phyloP scores from a whole-genome alignment of 176 grass and related monocot species.

The Carex pumila region DNA sequence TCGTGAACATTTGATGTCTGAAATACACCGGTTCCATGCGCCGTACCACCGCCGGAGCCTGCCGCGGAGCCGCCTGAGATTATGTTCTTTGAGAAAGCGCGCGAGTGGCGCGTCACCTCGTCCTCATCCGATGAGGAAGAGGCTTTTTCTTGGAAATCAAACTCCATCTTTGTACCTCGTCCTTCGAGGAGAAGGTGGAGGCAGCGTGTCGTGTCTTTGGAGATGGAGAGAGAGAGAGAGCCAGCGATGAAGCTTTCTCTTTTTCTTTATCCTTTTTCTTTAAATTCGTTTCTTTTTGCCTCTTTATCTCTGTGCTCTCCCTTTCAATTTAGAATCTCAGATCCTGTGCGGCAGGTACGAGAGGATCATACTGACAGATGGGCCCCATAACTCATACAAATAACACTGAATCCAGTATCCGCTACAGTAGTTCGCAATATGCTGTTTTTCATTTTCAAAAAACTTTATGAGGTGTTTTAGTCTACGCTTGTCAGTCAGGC shows the following conservation, averaged over 20 bases:
- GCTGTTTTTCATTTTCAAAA: not conserved
- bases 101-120: not conserved
- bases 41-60: not conserved
- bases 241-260: not conserved
- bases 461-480: not conserved
- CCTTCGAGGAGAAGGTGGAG: not conserved
- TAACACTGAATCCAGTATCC: not conserved
- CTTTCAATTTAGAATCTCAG: not conserved
- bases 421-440: not conserved
- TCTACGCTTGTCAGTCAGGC: not conserved
- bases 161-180: slow-evolving; percentile 13
- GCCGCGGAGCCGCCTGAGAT: not conserved
- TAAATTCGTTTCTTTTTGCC: not conserved
- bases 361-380: not conserved
- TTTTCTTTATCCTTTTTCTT: slow-evolving; percentile 11
- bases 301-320: not conserved
- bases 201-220: not conserved
- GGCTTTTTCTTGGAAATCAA: slow-evolving; percentile 7
- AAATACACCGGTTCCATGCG: not conserved
- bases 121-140: slow-evolving; percentile 2
- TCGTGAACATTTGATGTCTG: slow-evolving; percentile 41
- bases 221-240: not conserved
- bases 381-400: not conserved
- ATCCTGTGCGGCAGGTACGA: not conserved
- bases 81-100: not conserved